phyloP scores from a whole-genome alignment of 768 basidiomycete species.

The Cytidiella melzeri region DNA sequence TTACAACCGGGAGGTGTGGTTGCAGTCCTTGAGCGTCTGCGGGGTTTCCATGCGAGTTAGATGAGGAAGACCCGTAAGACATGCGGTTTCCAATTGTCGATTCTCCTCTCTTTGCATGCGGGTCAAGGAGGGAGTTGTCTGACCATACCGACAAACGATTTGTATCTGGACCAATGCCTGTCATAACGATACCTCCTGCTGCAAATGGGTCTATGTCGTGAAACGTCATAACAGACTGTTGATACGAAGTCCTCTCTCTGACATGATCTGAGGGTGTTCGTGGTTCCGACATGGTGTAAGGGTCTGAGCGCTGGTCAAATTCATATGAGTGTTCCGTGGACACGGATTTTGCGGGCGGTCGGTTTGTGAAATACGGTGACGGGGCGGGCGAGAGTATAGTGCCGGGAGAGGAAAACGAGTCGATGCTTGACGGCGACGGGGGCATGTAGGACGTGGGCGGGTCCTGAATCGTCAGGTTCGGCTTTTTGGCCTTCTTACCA shows the following conservation, averaged over 20 bases:
- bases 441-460: conserved; percentile 28
- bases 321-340: conserved; percentile 52
- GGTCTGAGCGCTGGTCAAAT: conserved; percentile 30
- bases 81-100: conserved; percentile 34
- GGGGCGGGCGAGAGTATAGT: conserved; percentile 17
- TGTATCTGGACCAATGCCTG: conserved; percentile 33
- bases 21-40: conserved; percentile 12
- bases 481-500: conserved; percentile 60
- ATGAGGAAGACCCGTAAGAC: conserved; percentile 56
- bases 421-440: conserved; percentile 16
- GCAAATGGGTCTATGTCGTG: conserved; percentile 65
- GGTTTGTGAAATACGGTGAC: conserved; percentile 26
- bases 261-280: conserved; percentile 44
- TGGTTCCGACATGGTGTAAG: conserved; percentile 34
- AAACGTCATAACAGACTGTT: conserved; percentile 54
- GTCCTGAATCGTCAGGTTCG: conserved; percentile 47
- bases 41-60: conserved; percentile 35
- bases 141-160: conserved; percentile 51
- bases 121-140: conserved; percentile 42
- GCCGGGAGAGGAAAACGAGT: conserved; percentile 7
- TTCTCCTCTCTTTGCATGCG: conserved; percentile 34
- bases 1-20: background rate
- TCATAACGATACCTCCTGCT: conserved; percentile 38
- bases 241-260: conserved; percentile 27
- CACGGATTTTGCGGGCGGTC: conserved; percentile 48